Percentiles rank a stretch among this genome's conserved stretches.
phyloP scores from a whole-genome alignment of 495 filamentous ascomycete species.

The Penicillium lagena region DNA sequence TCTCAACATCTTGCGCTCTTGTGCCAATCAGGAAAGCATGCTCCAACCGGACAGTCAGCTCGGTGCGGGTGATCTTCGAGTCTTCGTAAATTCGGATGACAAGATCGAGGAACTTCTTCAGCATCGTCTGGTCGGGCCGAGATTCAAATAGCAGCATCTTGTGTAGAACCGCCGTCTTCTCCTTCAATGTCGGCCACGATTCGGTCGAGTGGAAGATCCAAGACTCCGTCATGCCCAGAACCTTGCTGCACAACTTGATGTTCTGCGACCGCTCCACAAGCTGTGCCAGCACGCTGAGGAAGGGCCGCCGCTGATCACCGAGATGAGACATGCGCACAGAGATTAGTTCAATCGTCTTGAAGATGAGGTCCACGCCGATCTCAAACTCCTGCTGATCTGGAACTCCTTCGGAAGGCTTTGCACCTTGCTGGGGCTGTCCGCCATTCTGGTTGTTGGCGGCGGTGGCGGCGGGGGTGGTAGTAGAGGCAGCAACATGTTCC shows the following conservation, averaged over 20 bases:
- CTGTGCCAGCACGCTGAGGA: conserved; percentile 87
- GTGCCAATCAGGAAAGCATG: conserved; percentile 97
- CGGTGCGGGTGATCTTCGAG: conserved; percentile 86
- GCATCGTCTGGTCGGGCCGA: conserved; percentile 69
- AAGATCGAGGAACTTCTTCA: conserved; percentile 88
- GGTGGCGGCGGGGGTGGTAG: conserved; percentile 3
- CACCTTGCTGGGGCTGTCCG: conserved; percentile 26
- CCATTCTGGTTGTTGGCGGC: conserved; percentile 23
- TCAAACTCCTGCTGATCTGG: conserved; percentile 73
- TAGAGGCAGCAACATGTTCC: conserved; percentile 80
- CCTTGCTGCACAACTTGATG: conserved; percentile 77
- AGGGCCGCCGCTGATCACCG: conserved; percentile 86
- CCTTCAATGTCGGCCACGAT: conserved; percentile 91
- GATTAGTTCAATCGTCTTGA: conserved; percentile 90
- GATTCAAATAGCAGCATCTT: conserved; percentile 97
- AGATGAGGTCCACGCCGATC: conserved; percentile 77
- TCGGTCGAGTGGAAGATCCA: conserved; percentile 95
- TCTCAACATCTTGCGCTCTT: conserved; percentile 87
- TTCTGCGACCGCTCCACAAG: conserved; percentile 91
- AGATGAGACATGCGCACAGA: conserved; percentile 87
- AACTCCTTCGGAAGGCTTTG: conserved; percentile 46
- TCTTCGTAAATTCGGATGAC: conserved; percentile 98
- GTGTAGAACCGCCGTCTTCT: conserved; percentile 92
- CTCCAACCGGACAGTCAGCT: conserved; percentile 93
- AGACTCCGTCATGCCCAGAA: conserved; percentile 85